Percentiles rank a stretch among this genome's conserved stretches.
Evolutionary conservation across 768 basidiomycete species (phyloP).

Genomic region (Mycena amicta): DNA sequence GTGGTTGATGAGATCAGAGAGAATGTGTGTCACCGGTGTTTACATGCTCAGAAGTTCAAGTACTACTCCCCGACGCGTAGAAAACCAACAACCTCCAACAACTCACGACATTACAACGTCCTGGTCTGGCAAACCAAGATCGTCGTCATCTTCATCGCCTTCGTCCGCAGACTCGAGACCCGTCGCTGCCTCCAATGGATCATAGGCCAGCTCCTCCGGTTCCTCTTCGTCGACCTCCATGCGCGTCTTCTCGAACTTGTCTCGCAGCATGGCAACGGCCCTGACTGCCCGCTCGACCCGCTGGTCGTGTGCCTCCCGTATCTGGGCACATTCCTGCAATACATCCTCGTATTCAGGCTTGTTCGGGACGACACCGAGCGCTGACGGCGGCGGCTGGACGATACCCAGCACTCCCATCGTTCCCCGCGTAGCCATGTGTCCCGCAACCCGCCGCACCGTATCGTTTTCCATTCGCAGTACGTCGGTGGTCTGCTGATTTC

Average conservation of each 20-base stretch:
- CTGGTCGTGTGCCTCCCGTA: slow-evolving; percentile 70
- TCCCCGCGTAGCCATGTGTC: slow-evolving; percentile 65
- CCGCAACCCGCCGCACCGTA: slow-evolving; percentile 68
- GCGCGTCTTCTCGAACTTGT: slow-evolving; percentile 80
- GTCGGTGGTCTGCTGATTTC: slow-evolving; percentile 79
- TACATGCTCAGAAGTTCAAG: no score
- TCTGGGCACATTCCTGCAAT: slow-evolving; percentile 63
- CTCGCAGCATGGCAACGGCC: slow-evolving; percentile 75
- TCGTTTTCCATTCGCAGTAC: slow-evolving; percentile 73
- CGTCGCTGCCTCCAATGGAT: slow-evolving; percentile 45
- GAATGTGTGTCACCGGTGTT: no score
- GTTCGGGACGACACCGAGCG: slow-evolving; percentile 29
- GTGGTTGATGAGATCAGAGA: neutral
- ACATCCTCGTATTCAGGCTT: slow-evolving; percentile 66
- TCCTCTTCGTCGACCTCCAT: slow-evolving; percentile 80
- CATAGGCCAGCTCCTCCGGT: slow-evolving; percentile 77
- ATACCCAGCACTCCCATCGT: slow-evolving; percentile 51
- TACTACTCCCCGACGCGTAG: no score
- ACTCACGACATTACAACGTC: slow-evolving; percentile 25
- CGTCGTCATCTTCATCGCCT: slow-evolving; percentile 42
- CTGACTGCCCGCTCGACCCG: slow-evolving; percentile 78
- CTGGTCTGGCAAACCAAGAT: no score
- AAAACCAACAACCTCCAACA: no score
- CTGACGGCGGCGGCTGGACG: slow-evolving; percentile 32
- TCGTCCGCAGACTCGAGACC: slow-evolving; percentile 34